Evolutionary conservation across 2,329 filamentous ascomycete genomes (phyloP).

Genomic region (Beauveria medogensis): DNA sequence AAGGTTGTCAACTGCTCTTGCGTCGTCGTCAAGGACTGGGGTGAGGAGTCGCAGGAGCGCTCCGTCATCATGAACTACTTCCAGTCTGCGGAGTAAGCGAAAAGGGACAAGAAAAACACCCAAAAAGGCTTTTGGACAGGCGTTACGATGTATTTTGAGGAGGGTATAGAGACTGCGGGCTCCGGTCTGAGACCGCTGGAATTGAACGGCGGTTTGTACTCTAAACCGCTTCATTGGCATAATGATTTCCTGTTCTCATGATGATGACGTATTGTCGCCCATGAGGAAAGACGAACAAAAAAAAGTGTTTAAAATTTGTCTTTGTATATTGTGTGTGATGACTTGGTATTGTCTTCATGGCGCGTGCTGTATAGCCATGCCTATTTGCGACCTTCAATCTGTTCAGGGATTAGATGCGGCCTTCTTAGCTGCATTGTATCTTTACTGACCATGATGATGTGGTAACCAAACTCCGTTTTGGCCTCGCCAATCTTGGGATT

Average conservation of each 20-base stretch:
- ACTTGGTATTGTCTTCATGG: neutral
- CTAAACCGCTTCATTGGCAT: constrained; percentile 40
- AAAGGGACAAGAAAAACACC: neutral
- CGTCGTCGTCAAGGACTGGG: constrained; percentile 99
- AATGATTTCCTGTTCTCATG: constrained; percentile 28
- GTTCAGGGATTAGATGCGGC: neutral
- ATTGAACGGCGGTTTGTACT: constrained; percentile 32
- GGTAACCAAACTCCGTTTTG: constrained; percentile 70
- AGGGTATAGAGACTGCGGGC: constrained; percentile 30
- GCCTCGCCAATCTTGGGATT: constrained; percentile 60
- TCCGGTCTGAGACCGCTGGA: constrained; percentile 24
- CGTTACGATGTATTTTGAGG: constrained; percentile 22
- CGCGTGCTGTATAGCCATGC: neutral
- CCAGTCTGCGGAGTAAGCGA: constrained; percentile 71
- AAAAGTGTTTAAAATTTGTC: constrained; percentile 21
- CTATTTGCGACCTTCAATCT: constrained; percentile 33
- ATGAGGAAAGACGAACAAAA: constrained; percentile 32
- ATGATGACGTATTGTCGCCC: constrained; percentile 25
- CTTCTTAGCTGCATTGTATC: neutral
- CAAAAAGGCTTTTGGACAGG: constrained; percentile 17
- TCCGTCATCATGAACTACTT: constrained; percentile 99
- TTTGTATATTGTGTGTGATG: constrained; percentile 8
- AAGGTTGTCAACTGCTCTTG: constrained; percentile 99
- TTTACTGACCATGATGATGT: constrained; percentile 63
- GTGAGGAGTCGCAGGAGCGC: constrained; percentile 99